Evolutionary conservation across 768 basidiomycete species (phyloP), one percentile per base, ranked within the genome.

Genomic region (Sarcodon aspratus): DNA sequence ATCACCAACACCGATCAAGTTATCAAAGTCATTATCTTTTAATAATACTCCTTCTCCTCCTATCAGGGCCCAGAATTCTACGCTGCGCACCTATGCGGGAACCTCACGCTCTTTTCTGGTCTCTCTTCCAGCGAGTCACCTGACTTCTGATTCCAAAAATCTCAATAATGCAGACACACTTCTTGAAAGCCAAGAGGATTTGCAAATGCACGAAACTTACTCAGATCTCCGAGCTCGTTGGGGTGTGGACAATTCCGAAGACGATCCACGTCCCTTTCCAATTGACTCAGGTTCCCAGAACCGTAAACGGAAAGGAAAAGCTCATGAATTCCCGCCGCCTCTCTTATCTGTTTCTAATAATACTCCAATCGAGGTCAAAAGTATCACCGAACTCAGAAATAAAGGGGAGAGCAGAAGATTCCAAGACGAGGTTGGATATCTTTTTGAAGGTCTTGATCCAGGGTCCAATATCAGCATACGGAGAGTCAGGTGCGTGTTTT

Each of bases 351-450:
- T 76, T 10, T 76, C 82, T 75, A 78, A 78, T 70, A 85, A 86
- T 53, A 42, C 8, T 42, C 5, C 21, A 27, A 27, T 27, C 21
- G 80, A 84, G 33, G 58, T 86, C 45, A 84, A 83, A 63, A 87
- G 84, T 51, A 85, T 90, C 40, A 83, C 85, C 0, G 88, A 91
- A 53, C 68, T 91, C 36, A 67, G 87, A 49, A 84, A 76, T 57
- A 86, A 85, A 60, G 89, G 89, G 10, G 86, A 91, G 64, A 80
- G 72, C 48, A 70, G 88, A 52, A 69, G 85, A 12, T 91, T 91
- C 58, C 62, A 89, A 38, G 89, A 92, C 52, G 88, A 90, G 57
- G 75, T 89, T 3, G 89, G 89, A 0, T 92, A 90, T 63, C 64
- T 91, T 5, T 84, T 90, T 52, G 89, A 92, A 61, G 86, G 89